phyloP scores from a whole-genome alignment of 2,329 filamentous ascomycete genomes.

The Pezicula neosporulosa region DNA sequence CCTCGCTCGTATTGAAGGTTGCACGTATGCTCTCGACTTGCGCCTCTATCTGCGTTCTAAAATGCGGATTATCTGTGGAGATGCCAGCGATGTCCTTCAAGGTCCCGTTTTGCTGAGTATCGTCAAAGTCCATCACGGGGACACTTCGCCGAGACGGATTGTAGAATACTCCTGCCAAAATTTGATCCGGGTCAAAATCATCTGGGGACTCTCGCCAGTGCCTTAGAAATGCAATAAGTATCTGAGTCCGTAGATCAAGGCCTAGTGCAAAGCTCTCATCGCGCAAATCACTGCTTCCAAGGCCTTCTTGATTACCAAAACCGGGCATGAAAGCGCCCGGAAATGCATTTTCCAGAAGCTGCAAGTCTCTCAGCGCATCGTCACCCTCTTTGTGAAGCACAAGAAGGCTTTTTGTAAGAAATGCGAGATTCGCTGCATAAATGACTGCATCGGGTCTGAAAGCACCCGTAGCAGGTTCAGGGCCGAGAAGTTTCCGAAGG shows the following conservation, averaged over 20 bases:
- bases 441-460: slow-evolving; percentile 36
- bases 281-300: slow-evolving; percentile 36
- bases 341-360: slow-evolving; percentile 29
- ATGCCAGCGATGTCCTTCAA: slow-evolving; percentile 27
- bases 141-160: slow-evolving; percentile 16
- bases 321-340: slow-evolving; percentile 30
- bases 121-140: slow-evolving; percentile 30
- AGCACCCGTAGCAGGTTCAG: slow-evolving; percentile 11
- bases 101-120: slow-evolving; percentile 27
- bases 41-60: slow-evolving; percentile 28
- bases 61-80: slow-evolving; percentile 22
- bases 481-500: slow-evolving; percentile 25
- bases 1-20: slow-evolving; percentile 29
- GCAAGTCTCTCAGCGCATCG: slow-evolving; percentile 14
- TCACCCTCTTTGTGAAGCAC: slow-evolving; percentile 20
- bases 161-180: slow-evolving; percentile 39
- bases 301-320: slow-evolving; percentile 14
- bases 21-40: slow-evolving; percentile 34
- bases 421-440: slow-evolving; percentile 40
- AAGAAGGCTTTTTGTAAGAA: slow-evolving; percentile 31
- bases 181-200: slow-evolving; percentile 34
- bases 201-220: slow-evolving; percentile 23
- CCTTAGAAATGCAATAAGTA: slow-evolving; percentile 40
- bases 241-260: slow-evolving; percentile 52
- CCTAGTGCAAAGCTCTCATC: slow-evolving; percentile 43